Evolutionary conservation across 169 alveolate species (phyloP), one percentile per base, ranked within the genome.

Genomic region (Eimeria sp.): DNA sequence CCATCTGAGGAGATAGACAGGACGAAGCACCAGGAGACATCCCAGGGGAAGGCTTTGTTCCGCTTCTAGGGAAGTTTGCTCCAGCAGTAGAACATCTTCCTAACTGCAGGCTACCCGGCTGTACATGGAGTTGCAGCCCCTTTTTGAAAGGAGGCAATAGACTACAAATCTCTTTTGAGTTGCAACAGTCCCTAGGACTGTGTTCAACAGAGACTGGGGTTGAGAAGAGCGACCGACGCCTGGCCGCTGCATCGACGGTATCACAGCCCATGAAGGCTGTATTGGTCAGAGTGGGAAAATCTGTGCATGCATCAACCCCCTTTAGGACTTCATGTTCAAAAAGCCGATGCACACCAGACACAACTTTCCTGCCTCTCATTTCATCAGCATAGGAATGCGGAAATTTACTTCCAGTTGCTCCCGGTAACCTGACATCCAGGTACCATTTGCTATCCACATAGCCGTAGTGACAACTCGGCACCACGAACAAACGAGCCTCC

Each of bases 361-460:
- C 49, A 8, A 52, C 62, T 49, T 78, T 68, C 71, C 18, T 78
- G 54, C 68, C 20, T 54, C 49, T 78, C 37, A 30, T 49, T 46
- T 43, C 88, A 9, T 27, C 52, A 23, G 49, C 68, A 49, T 11
- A 10, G n/a, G 88, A 30, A 27, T 33, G 25, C 27, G 46, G 27
- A 49, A 49, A 27, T 14, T 78, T 49, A 16, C 88, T 16, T 54
- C 88, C 68, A 49, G 11, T 4, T 40, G 68, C 68, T 10, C 52
- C 68, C 49, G 49, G 49, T 52, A 87, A 46, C 46, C 72, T 43
- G 82, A 64, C 43, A 30, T 87, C 93, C 60, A 87, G 80, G 49
- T 62, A 87, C 93, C 93, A 87, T 37, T 60, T 33, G 93, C 82
- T 62, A 33, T 87, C 93, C 20, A 87, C 93, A 64, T 64, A 87